These are phyloP conservation scores for Gautieria morchelliformis DNA, from an alignment of 768 basidiomycete genomes.

Conservation along the genomic window DNA sequence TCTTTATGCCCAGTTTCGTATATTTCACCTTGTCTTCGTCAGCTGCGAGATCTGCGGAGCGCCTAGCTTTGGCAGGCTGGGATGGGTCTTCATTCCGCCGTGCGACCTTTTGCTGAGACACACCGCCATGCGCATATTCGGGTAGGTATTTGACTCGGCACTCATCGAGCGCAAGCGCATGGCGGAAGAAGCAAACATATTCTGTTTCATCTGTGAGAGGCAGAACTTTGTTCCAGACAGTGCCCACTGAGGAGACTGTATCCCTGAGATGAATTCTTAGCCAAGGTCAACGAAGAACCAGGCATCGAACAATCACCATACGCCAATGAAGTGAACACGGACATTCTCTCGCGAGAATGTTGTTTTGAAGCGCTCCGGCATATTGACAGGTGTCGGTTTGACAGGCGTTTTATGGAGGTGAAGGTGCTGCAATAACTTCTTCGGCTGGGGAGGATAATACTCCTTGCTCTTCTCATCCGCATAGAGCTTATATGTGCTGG, in stretches of 20 bases:
- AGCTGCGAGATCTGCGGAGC: background rate
- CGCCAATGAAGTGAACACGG: constrained; percentile 35
- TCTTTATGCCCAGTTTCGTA: no score
- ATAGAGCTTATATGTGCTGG: no score
- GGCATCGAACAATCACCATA: constrained; percentile 19
- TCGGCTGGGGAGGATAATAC: no score
- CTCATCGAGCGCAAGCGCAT: constrained; percentile 40
- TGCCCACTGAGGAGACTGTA: constrained; percentile 37
- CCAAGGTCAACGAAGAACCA: background rate
- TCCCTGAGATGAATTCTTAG: constrained; percentile 23
- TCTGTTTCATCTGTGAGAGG: constrained; percentile 23
- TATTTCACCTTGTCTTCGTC: background rate
- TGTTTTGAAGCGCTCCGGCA: constrained; percentile 20
- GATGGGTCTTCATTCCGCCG: no score
- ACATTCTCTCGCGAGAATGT: constrained; percentile 28
- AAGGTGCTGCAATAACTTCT: no score
- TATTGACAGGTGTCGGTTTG: background rate
- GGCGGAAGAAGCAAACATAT: constrained; percentile 34
- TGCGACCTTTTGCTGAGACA: background rate
- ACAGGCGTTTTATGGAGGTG: no score
- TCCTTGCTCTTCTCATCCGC: no score
- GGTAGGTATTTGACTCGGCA: constrained; percentile 38
- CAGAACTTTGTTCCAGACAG: constrained; percentile 21
- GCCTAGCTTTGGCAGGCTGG: background rate
- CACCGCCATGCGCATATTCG: constrained; percentile 24